phyloP scores from a whole-genome alignment of 2,329 filamentous ascomycete species.

The Xylaria sp. region DNA sequence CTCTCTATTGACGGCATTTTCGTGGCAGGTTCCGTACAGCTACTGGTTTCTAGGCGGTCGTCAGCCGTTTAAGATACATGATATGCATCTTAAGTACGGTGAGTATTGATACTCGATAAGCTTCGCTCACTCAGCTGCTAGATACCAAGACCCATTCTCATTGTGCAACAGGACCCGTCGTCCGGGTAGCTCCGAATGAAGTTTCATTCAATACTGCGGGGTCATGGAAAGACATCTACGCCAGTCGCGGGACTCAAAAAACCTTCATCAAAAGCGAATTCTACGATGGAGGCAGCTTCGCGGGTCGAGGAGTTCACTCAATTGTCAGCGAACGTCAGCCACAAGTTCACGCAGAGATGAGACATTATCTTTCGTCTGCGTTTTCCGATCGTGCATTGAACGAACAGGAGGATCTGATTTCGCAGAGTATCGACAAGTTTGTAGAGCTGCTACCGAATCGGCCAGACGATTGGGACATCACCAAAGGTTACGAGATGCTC shows the following conservation, averaged over 20 bases:
- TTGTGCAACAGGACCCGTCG: slow-evolving; percentile 41
- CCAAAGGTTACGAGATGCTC: slow-evolving; percentile 26
- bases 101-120: not conserved
- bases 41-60: slow-evolving; percentile 33
- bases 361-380: slow-evolving; percentile 14
- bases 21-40: slow-evolving; percentile 21
- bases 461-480: slow-evolving; percentile 9
- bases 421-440: slow-evolving; percentile 23
- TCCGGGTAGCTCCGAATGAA: slow-evolving; percentile 53
- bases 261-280: slow-evolving; percentile 48
- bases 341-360: slow-evolving; percentile 24
- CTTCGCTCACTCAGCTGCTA: not conserved
- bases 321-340: slow-evolving; percentile 35
- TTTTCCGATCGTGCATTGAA: slow-evolving; percentile 25
- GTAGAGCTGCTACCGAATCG: slow-evolving; percentile 4
- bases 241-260: slow-evolving; percentile 43
- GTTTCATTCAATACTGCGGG: slow-evolving; percentile 52
- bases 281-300: slow-evolving; percentile 45
- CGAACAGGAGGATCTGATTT: slow-evolving; percentile 27
- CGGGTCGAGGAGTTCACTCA: slow-evolving; percentile 36
- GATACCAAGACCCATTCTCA: not conserved
- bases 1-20: slow-evolving; percentile 4
- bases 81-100: slow-evolving; percentile 26
- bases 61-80: slow-evolving; percentile 28
- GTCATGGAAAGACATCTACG: slow-evolving; percentile 54